Evolutionary conservation across 176 grass and related monocot species (phyloP), one percentile per base, ranked within the genome.

Genomic region (Poa annua): DNA sequence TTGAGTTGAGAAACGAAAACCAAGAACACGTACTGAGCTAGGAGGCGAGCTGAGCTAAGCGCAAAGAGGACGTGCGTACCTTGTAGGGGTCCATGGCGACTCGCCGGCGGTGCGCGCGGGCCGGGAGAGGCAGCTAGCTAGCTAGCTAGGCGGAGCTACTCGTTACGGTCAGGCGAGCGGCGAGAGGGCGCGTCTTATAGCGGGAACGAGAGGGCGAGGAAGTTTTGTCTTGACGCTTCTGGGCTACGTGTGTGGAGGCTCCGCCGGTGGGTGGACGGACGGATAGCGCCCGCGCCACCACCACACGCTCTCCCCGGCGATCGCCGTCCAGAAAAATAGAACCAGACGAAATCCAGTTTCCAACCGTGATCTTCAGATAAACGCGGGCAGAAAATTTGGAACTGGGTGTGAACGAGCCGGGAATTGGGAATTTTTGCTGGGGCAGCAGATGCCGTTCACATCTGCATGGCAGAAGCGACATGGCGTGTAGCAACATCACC

Each of bases 21-120:
- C n/a, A 62, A 17, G 64, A 61, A 54, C 57, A 10, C 61, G n/a
- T n/a, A n/a, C n/a, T n/a, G 4, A 12, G 41, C 36, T 2, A 25
- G 6, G 9, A 17, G 19, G 62, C 29, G 3, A 36, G 24, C 41
- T 41, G 11, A 75, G 47, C 32, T n/a, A n/a, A 44, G 16, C 0
- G 6, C 5, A 53, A 2, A 9, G 20, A 5, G 42, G 0, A 4
- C 3, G 38, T 29, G 6, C 41, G 21, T 82, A 98, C 95, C 92
- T 95, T 93, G 90, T 98, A 95, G 1, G 92, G 95, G 82, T 98
- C 95, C 95, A 98, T 98, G 90, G 86, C 73, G 61, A 24, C 15
- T 29, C 29, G 67, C 13, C 71, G 44, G 76, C 69, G 53, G 57
- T 47, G 21, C 15, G 22, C 10, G 12, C 1, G 21, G n/a, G n/a